A percentile compares a stretch with the other conserved stretches of the same genome.
Conservation (phyloP, 169 alveolate species). For the Plasmodium reichenowi region DNA sequence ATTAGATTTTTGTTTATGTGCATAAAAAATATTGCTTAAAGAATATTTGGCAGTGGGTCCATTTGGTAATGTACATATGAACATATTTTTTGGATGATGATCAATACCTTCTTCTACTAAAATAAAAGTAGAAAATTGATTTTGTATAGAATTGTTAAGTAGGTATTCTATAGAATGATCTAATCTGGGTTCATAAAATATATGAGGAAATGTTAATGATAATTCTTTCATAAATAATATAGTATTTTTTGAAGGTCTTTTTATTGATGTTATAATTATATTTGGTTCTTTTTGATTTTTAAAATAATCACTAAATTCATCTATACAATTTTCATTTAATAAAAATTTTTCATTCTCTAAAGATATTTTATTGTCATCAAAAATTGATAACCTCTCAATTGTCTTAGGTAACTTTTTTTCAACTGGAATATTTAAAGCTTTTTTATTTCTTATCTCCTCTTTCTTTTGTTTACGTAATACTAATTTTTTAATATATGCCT, state of each 20-base stretch:
- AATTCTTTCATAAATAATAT: slow-evolving; percentile 92
- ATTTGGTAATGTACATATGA: slow-evolving; percentile 92
- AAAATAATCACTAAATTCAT: slow-evolving; percentile 93
- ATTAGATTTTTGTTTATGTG: slow-evolving; percentile 90
- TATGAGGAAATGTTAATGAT: slow-evolving; percentile 91
- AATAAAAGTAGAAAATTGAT: slow-evolving; percentile 91
- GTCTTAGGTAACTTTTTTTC: slow-evolving; percentile 73
- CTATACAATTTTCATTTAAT: slow-evolving; percentile 79
- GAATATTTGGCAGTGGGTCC: slow-evolving; percentile 96
- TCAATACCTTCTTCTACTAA: slow-evolving; percentile 91
- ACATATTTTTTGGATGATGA: slow-evolving; percentile 91
- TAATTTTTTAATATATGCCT: slow-evolving; percentile 61
- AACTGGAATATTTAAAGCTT: slow-evolving; percentile 61
- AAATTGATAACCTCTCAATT: slow-evolving; percentile 53
- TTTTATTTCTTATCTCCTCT: slow-evolving; percentile 60
- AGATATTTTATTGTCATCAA: slow-evolving; percentile 63
- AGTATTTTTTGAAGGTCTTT: slow-evolving; percentile 89
- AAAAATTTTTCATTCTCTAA: slow-evolving; percentile 50
- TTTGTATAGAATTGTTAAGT: slow-evolving; percentile 89
- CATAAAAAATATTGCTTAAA: slow-evolving; percentile 88
- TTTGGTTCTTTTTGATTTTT: slow-evolving; percentile 90
- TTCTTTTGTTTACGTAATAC: slow-evolving; percentile 63
- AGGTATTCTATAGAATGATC: slow-evolving; percentile 82
- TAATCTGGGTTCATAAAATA: slow-evolving; percentile 92
- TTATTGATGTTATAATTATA: slow-evolving; percentile 92